Evolutionary conservation across 2,329 filamentous ascomycete species (phyloP).

Genomic region (Penicillium sp.): DNA sequence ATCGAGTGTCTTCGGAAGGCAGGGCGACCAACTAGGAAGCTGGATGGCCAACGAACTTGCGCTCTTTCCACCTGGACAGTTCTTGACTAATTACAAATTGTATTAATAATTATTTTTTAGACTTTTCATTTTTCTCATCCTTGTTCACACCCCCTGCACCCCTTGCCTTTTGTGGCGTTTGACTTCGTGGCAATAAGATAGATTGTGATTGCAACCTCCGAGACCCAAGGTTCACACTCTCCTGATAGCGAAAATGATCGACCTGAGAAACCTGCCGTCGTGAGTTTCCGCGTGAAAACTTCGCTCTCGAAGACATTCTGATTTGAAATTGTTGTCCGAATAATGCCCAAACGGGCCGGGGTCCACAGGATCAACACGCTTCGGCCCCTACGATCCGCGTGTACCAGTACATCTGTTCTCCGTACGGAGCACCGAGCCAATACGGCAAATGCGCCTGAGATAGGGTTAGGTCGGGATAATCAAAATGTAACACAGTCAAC

Average conservation of each 20-base stretch:
- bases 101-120: background rate
- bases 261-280: background rate
- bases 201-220: background rate
- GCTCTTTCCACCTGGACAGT: background rate
- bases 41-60: background rate
- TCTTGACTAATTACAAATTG: background rate
- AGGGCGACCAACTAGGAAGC: background rate
- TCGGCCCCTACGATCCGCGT: background rate
- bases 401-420: background rate
- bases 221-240: background rate
- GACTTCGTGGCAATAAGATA: background rate
- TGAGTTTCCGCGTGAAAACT: background rate
- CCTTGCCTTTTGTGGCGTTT: background rate
- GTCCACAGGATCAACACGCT: background rate
- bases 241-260: background rate
- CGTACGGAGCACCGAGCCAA: no score
- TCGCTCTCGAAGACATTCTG: background rate
- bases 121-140: no score
- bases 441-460: background rate
- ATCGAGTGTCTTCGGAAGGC: constrained; percentile 19
- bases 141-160: background rate
- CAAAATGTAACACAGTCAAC: background rate
- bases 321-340: background rate
- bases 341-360: background rate
- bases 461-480: background rate